Evolutionary conservation across 176 grass and related monocot genomes (phyloP).

Genomic region (Typha latifolia): DNA sequence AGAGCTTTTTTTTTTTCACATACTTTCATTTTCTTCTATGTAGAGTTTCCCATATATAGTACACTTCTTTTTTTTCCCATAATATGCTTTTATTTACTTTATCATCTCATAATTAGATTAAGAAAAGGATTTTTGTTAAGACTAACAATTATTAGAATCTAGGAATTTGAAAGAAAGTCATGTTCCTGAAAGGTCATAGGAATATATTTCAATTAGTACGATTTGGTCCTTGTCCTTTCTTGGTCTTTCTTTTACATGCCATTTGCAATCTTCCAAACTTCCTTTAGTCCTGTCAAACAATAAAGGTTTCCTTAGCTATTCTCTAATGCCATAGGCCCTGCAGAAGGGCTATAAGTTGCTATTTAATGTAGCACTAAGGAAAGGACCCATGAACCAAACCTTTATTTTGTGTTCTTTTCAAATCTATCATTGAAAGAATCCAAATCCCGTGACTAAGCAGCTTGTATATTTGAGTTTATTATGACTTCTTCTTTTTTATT

Average conservation of each 20-base stretch:
- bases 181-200: not conserved
- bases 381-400: slow-evolving; percentile 22
- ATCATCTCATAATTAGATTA: too few relatives aligned
- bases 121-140: too few relatives aligned
- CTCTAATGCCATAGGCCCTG: not conserved
- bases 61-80: too few relatives aligned
- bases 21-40: too few relatives aligned
- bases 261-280: not conserved
- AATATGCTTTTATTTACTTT: too few relatives aligned
- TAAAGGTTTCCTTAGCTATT: not conserved
- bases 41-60: too few relatives aligned
- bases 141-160: too few relatives aligned
- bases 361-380: slow-evolving; percentile 17
- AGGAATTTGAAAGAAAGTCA: too few relatives aligned
- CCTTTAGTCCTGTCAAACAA: not conserved
- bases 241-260: not conserved
- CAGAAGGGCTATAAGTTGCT: slow-evolving; percentile 8
- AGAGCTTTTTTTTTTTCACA: too few relatives aligned
- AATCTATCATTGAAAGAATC: slow-evolving; percentile 21
- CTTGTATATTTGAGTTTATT: not conserved
- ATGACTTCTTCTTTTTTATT: not conserved
- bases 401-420: slow-evolving; percentile 1
- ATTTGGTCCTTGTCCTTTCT: not conserved
- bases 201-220: too few relatives aligned
- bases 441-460: not conserved